phyloP scores from a whole-genome alignment of 2,329 filamentous ascomycete species.

The Chalaropsis thielavioides region DNA sequence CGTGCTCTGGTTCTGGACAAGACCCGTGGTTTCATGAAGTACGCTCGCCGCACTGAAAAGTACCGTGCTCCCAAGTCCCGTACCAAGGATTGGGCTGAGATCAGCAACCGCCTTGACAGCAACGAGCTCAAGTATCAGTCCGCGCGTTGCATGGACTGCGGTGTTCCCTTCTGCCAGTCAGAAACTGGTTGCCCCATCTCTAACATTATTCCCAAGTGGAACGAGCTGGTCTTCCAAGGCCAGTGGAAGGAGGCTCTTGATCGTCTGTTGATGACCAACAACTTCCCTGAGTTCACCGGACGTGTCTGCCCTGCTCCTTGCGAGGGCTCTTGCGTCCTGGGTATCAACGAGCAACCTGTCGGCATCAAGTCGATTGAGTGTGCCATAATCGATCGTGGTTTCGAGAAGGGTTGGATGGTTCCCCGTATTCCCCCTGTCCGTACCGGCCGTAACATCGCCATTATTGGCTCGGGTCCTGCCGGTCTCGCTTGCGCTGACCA shows the following conservation, averaged over 20 bases:
- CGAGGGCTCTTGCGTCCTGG: conserved; percentile 87
- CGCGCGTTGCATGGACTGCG: conserved; percentile 96
- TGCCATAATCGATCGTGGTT: conserved; percentile 92
- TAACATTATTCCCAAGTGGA: conserved; percentile 97
- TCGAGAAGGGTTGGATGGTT: conserved; percentile 97
- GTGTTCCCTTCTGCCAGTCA: conserved; percentile 95
- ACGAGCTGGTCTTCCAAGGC: conserved; percentile 60
- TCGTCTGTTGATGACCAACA: conserved; percentile 88
- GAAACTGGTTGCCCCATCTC: conserved; percentile 91
- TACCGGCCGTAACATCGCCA: conserved; percentile 73
- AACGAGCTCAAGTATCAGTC: conserved; percentile 95
- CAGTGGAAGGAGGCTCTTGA: conserved; percentile 90
- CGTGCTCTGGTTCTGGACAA: conserved; percentile 89
- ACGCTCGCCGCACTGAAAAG: conserved; percentile 82
- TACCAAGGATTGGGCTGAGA: conserved; percentile 85
- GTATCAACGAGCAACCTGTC: conserved; percentile 92
- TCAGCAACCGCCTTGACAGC: conserved; percentile 74
- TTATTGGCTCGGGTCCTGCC: conserved; percentile 84
- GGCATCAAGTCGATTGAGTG: conserved; percentile 98
- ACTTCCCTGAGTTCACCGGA: conserved; percentile 95
- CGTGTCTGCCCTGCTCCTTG: conserved; percentile 94
- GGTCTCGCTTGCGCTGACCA: conserved; percentile 86
- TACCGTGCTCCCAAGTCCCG: conserved; percentile 74
- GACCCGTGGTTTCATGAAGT: conserved; percentile 96
- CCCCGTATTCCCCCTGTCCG: conserved; percentile 63